These are phyloP conservation scores for Boletus rex-veris DNA, from an alignment of 768 basidiomycete genomes.

Conservation along the genomic window DNA sequence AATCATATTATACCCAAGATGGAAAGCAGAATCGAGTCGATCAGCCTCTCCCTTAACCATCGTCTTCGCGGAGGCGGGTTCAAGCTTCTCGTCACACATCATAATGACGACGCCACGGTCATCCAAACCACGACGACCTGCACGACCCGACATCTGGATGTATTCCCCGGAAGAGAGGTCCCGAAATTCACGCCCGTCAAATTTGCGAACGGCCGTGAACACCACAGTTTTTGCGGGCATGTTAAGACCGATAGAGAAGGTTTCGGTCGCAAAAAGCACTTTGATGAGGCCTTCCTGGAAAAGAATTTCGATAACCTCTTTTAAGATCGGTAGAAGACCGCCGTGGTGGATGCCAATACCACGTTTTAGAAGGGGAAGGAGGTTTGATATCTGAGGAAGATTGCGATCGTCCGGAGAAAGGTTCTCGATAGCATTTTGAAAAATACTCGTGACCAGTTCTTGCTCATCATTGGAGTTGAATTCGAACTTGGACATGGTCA, in stretches of 20 bases:
- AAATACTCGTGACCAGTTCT: slow-evolving; percentile 80
- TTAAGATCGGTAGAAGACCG: slow-evolving; percentile 93
- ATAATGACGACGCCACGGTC: slow-evolving; percentile 99
- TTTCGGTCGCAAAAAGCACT: slow-evolving; percentile 97
- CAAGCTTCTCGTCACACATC: slow-evolving; percentile 99
- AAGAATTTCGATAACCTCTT: slow-evolving; percentile 98
- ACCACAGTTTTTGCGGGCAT: slow-evolving; percentile 99
- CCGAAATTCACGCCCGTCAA: slow-evolving; percentile 92
- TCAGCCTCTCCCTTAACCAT: slow-evolving; percentile 99
- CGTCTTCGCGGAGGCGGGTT: slow-evolving; percentile 83
- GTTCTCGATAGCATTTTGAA: slow-evolving; percentile 91
- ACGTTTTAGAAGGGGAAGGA: slow-evolving; percentile 88
- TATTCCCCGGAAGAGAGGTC: slow-evolving; percentile 95
- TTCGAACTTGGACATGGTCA: slow-evolving; percentile 92
- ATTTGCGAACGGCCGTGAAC: slow-evolving; percentile 93
- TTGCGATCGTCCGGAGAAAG: slow-evolving; percentile 83
- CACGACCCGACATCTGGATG: slow-evolving; percentile 99
- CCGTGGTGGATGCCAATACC: slow-evolving; percentile 99
- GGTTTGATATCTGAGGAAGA: slow-evolving; percentile 89
- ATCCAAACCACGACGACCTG: slow-evolving; percentile 93
- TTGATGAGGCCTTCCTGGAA: slow-evolving; percentile 99
- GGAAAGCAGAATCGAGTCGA: slow-evolving; percentile 95
- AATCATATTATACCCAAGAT: slow-evolving; percentile 98
- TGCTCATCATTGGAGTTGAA: slow-evolving; percentile 94
- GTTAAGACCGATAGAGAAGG: slow-evolving; percentile 95